Conservation (phyloP, 345 rosid genomes). For the Gossypium australe region DNA sequence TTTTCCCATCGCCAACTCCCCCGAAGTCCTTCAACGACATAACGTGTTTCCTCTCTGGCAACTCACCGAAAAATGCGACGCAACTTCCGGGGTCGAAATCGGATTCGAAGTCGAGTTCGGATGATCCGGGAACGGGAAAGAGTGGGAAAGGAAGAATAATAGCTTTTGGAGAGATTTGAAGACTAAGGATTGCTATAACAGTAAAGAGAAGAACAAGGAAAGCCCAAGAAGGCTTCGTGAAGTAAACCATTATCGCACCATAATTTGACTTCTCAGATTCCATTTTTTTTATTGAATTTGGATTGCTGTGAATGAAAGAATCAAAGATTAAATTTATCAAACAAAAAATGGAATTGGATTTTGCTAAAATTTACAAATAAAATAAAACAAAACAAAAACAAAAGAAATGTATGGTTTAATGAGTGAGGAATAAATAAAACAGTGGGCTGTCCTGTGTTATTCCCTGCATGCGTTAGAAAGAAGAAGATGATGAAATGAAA, state of each 20-base stretch:
- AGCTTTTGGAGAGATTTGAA: conserved; percentile 54
- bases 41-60: conserved; percentile 43
- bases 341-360: neutral
- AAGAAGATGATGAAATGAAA: neutral
- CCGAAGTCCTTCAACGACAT: conserved; percentile 80
- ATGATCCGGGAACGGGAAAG: conserved; percentile 18
- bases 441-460: neutral
- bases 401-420: neutral
- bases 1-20: conserved; percentile 79
- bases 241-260: conserved; percentile 13
- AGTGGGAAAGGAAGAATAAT: conserved; percentile 28
- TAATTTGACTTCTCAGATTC: conserved; percentile 36
- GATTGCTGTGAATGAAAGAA: neutral
- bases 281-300: conserved; percentile 24
- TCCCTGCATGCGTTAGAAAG: conserved; percentile 6
- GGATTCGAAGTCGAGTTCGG: neutral
- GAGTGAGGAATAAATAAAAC: conserved; percentile 11
- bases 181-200: conserved; percentile 40
- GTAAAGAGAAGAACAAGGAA: conserved; percentile 46
- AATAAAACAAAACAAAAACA: neutral
- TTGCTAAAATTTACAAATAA: neutral
- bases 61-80: conserved; percentile 21
- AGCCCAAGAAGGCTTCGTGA: conserved; percentile 45
- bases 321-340: neutral
- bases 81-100: conserved; percentile 29